Conservation (phyloP, 192 early-diverging fungal species). For the Backusella australiensis region DNA sequence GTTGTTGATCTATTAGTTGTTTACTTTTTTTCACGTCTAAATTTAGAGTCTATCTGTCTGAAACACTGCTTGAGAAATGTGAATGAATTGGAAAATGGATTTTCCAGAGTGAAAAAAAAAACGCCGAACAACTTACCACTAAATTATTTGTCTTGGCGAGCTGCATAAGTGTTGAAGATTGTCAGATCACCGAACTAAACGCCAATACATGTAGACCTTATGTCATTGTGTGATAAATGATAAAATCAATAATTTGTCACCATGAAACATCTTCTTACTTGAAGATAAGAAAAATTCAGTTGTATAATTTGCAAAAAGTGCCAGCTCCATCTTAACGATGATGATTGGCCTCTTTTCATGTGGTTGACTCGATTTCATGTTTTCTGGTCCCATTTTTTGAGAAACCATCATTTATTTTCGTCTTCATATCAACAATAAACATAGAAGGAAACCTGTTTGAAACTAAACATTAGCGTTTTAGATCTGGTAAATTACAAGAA, state of each 20-base stretch:
- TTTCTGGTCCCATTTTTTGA: not conserved
- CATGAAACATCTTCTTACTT: too few species aligned
- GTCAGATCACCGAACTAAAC: not conserved
- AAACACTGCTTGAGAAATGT: not conserved
- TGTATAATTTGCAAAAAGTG: too few species aligned
- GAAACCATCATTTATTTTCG: too few species aligned
- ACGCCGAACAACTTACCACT: not conserved
- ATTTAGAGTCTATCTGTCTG: not conserved
- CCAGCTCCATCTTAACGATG: too few species aligned
- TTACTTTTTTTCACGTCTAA: not conserved
- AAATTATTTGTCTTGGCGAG: not conserved
- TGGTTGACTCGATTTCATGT: not conserved
- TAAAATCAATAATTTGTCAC: too few species aligned
- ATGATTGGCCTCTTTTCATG: not conserved
- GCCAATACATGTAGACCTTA: too few species aligned
- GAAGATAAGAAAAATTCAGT: too few species aligned
- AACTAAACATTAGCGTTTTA: conserved; percentile 59
- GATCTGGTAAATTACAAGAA: conserved; percentile 45
- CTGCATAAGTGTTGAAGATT: not conserved
- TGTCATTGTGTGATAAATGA: too few species aligned
- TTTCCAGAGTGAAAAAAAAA: not conserved
- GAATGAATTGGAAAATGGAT: not conserved
- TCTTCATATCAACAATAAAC: too few species aligned
- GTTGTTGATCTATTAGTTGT: not conserved
- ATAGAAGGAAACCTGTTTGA: not conserved